Evolutionary conservation across 2,329 filamentous ascomycete species (phyloP).

Genomic region (Pseudogymnoascus sp.): DNA sequence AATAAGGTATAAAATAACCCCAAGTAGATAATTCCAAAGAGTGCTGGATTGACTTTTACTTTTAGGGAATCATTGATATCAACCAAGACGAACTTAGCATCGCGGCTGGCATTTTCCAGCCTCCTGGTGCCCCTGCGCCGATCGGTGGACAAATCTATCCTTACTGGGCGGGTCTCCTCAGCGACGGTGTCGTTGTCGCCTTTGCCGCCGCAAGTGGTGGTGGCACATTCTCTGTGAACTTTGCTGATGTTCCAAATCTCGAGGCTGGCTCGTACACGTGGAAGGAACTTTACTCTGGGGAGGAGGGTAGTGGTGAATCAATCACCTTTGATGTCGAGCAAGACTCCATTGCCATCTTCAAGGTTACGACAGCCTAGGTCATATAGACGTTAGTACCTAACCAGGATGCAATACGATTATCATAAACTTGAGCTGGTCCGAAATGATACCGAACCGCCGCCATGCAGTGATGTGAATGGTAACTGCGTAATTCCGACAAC

Average conservation of each 20-base stretch:
- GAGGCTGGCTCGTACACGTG: constrained; percentile 35
- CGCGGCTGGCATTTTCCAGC: constrained; percentile 30
- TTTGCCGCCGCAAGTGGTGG: constrained; percentile 33
- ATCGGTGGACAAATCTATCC: constrained; percentile 34
- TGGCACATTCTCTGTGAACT: constrained; percentile 37
- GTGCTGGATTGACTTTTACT: not conserved
- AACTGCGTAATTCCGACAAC: not conserved
- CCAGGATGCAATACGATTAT: not conserved
- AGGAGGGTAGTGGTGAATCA: constrained; percentile 20
- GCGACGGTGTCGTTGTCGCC: constrained; percentile 31
- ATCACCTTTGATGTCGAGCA: not conserved
- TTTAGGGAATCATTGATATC: constrained; percentile 4
- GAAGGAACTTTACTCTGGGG: constrained; percentile 24
- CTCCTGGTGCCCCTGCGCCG: constrained; percentile 32
- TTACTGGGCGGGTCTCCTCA: constrained; percentile 35
- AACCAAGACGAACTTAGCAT: constrained; percentile 29
- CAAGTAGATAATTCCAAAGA: not conserved
- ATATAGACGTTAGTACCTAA: not conserved
- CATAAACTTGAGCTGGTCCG: not conserved
- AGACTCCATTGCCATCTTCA: not conserved
- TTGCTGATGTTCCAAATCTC: constrained; percentile 35
- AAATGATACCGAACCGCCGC: not conserved
- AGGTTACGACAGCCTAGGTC: not conserved
- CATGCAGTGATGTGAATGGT: not conserved
- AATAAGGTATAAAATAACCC: not conserved